phyloP scores from a whole-genome alignment of 768 basidiomycete species.

The Trametes cinnabarina region DNA sequence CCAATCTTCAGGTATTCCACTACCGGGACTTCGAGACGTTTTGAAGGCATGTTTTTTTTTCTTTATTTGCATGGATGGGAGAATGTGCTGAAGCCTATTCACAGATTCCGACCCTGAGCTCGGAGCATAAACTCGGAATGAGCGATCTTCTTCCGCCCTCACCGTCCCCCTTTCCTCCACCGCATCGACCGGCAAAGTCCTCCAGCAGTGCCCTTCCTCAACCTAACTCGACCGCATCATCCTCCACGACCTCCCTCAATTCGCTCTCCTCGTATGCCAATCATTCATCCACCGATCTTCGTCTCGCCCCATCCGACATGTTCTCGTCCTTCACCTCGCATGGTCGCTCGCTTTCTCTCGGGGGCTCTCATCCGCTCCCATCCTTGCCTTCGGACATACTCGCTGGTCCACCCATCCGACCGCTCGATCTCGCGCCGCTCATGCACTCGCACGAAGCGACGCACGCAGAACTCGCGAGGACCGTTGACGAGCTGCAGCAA shows the following conservation, averaged over 20 bases:
- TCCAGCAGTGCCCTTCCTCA: slow-evolving; percentile 20
- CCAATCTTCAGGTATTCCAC: slow-evolving; percentile 10
- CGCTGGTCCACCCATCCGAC: slow-evolving; percentile 49
- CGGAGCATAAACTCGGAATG: slow-evolving; percentile 68
- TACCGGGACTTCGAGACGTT: slow-evolving; percentile 70
- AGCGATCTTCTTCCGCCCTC: slow-evolving; percentile 74
- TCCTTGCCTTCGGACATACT: slow-evolving; percentile 20
- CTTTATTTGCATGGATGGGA: not conserved
- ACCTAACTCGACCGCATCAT: slow-evolving; percentile 33
- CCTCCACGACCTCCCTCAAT: slow-evolving; percentile 40
- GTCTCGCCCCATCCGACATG: slow-evolving; percentile 13
- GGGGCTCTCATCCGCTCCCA: slow-evolving; percentile 22
- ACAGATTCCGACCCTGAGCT: slow-evolving; percentile 64
- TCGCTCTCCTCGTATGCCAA: slow-evolving; percentile 33
- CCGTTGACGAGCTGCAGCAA: slow-evolving; percentile 69
- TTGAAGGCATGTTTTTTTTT: slow-evolving; percentile 51
- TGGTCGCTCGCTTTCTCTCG: slow-evolving; percentile 25
- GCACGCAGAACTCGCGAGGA: slow-evolving; percentile 66
- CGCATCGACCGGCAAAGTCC: slow-evolving; percentile 38
- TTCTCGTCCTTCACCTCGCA: slow-evolving; percentile 19
- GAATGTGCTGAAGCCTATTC: not conserved
- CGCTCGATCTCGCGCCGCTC: slow-evolving; percentile 65
- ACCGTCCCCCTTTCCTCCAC: slow-evolving; percentile 41
- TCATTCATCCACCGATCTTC: slow-evolving; percentile 24
- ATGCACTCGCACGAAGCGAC: slow-evolving; percentile 56